phyloP scores from a whole-genome alignment of 2,329 filamentous ascomycete species.

The Dothideomycetes sp. region DNA sequence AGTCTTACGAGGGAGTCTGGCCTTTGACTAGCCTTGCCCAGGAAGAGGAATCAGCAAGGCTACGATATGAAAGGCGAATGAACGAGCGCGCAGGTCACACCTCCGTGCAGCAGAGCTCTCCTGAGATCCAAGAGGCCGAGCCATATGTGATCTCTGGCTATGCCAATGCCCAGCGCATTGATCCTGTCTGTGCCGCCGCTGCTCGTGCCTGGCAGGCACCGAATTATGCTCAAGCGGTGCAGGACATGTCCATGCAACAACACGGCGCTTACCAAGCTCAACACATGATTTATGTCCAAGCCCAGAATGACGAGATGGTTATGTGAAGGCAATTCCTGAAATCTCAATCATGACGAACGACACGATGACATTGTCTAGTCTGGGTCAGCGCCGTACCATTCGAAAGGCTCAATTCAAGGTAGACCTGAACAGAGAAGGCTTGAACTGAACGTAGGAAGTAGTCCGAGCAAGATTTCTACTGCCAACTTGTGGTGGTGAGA shows the following conservation, averaged over 20 bases:
- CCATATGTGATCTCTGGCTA: slow-evolving; percentile 4
- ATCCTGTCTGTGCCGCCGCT: slow-evolving; percentile 7
- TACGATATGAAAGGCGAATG: slow-evolving; percentile 47
- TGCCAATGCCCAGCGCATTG: slow-evolving; percentile 1
- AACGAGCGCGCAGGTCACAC: slow-evolving; percentile 5
- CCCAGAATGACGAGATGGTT: not conserved
- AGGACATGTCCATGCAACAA: slow-evolving; percentile 11
- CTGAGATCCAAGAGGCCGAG: slow-evolving; percentile 4
- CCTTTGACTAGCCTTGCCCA: slow-evolving; percentile 39
- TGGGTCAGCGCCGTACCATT: too few relatives aligned
- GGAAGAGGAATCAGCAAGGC: slow-evolving; percentile 43
- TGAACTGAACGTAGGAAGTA: too few relatives aligned
- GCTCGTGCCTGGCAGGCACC: slow-evolving; percentile 6
- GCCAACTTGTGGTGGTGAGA: too few relatives aligned
- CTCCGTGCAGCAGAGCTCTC: too few relatives aligned
- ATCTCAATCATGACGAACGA: too few relatives aligned
- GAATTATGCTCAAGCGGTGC: slow-evolving; percentile 14
- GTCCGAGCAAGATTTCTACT: too few relatives aligned
- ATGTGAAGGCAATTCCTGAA: too few relatives aligned
- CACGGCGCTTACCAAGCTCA: slow-evolving; percentile 5
- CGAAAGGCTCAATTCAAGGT: too few relatives aligned
- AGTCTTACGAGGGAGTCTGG: slow-evolving; percentile 22
- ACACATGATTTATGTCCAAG: too few relatives aligned
- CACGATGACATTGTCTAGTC: too few relatives aligned
- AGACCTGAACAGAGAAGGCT: too few relatives aligned